These are phyloP conservation scores for Bipolaris victoriae DNA, from an alignment of 2,329 filamentous ascomycete species.

Conservation along the genomic window DNA sequence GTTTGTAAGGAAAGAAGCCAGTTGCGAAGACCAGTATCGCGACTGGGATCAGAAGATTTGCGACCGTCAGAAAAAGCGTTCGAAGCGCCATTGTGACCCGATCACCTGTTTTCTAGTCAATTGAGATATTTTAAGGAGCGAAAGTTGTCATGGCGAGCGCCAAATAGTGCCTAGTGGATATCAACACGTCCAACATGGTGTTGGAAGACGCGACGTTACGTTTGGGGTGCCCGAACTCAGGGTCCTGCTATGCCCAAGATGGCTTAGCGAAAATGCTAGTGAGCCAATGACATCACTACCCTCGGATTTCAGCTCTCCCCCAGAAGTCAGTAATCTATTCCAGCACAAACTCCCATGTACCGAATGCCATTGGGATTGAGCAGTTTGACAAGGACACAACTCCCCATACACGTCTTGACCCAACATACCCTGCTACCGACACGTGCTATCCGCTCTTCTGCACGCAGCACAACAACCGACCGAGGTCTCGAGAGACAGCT, in stretches of 20 bases:
- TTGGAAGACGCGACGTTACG: slow-evolving; percentile 31
- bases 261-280: slow-evolving; percentile 19
- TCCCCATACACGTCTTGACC: not conserved
- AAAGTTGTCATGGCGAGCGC: slow-evolving; percentile 14
- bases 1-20: slow-evolving; percentile 98
- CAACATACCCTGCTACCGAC: slow-evolving; percentile 2
- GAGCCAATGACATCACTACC: slow-evolving; percentile 47
- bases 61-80: slow-evolving; percentile 60
- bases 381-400: not conserved
- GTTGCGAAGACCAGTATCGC: slow-evolving; percentile 74
- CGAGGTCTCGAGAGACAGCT: slow-evolving; percentile 25
- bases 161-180: slow-evolving; percentile 13
- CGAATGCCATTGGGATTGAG: slow-evolving; percentile 21
- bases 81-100: slow-evolving; percentile 31
- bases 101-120: slow-evolving; percentile 8
- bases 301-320: slow-evolving; percentile 13
- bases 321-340: slow-evolving; percentile 9
- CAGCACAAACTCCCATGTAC: slow-evolving; percentile 21
- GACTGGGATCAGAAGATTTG: slow-evolving; percentile 78
- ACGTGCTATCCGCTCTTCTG: slow-evolving; percentile 1
- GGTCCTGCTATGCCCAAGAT: slow-evolving; percentile 35
- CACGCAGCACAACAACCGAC: slow-evolving; percentile 4
- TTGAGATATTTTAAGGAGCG: not conserved
- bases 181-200: slow-evolving; percentile 28
- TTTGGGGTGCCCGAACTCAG: slow-evolving; percentile 21